These are phyloP conservation scores for Alopecurus myosuroides DNA, from an alignment of 176 grass and related monocot species.

Conservation along the genomic window DNA sequence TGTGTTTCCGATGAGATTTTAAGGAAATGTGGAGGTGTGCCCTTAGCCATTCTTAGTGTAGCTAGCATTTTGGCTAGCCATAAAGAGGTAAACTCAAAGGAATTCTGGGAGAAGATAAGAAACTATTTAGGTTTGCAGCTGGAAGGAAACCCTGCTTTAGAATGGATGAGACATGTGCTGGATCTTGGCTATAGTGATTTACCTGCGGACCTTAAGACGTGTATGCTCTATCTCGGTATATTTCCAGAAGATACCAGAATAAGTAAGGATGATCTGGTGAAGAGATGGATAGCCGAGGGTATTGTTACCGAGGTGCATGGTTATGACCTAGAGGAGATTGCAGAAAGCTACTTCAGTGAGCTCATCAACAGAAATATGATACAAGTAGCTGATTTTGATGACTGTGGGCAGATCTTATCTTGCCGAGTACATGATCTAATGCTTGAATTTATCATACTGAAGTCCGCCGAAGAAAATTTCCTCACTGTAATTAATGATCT, in stretches of 20 bases:
- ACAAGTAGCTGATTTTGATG: background rate
- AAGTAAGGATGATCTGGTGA: background rate
- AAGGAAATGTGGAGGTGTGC: constrained; percentile 20
- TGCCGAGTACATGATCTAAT: too few species aligned
- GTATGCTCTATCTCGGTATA: background rate
- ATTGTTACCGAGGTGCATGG: background rate
- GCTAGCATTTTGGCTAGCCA: background rate
- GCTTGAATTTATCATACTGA: too few species aligned
- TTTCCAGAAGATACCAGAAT: background rate
- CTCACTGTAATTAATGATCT: background rate
- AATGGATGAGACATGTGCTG: background rate
- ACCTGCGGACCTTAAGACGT: background rate
- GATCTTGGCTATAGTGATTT: background rate
- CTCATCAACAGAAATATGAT: background rate
- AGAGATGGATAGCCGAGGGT: background rate
- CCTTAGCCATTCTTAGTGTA: constrained; percentile 5
- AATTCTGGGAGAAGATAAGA: background rate
- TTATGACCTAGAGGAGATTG: background rate
- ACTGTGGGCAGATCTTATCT: too few species aligned
- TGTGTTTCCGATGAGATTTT: background rate
- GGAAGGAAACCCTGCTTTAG: background rate
- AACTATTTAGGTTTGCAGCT: background rate
- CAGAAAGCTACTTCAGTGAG: background rate
- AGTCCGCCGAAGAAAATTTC: too few species aligned
- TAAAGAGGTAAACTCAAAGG: background rate